phyloP scores from a whole-genome alignment of 805 yeast genomes.

The Candida wancherniae region DNA sequence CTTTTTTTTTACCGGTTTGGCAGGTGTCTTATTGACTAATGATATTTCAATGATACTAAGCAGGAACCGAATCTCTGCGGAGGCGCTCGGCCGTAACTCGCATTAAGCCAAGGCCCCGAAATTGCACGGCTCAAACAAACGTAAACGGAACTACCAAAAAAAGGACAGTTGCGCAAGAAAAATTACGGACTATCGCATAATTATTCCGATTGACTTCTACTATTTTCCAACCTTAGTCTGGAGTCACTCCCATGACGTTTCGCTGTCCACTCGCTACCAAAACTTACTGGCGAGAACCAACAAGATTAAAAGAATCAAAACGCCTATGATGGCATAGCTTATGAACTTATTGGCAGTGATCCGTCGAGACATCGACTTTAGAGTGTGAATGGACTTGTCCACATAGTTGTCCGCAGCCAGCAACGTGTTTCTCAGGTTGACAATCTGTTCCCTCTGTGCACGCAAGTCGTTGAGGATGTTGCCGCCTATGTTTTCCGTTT shows the following conservation, averaged over 20 bases:
- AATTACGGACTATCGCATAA: no score
- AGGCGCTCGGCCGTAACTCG: constrained; percentile 1
- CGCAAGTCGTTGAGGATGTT: constrained; percentile 82
- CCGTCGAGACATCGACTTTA: constrained; percentile 88
- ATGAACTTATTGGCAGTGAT: constrained; percentile 87
- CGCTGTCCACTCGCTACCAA: constrained; percentile 34
- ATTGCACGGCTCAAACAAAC: no score
- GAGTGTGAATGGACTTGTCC: constrained; percentile 80
- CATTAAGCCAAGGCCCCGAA: no score
- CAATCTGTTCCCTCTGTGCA: constrained; percentile 88
- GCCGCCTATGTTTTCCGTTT: constrained; percentile 89
- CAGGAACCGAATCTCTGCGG: constrained; percentile 2
- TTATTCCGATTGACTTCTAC: no score
- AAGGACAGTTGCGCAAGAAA: no score
- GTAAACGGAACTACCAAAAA: no score
- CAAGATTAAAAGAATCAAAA: constrained; percentile 73
- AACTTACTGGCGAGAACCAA: constrained; percentile 82
- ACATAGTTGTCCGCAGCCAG: constrained; percentile 90
- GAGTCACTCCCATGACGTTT: not conserved
- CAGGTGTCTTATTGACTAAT: constrained; percentile 2
- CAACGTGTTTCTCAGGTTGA: constrained; percentile 79
- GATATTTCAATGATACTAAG: constrained; percentile 9
- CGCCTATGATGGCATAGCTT: constrained; percentile 87
- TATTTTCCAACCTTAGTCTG: no score
- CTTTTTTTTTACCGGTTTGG: not conserved